Evolutionary conservation across 2,329 filamentous ascomycete genomes (phyloP).

Genomic region (Clonostachys sp.): DNA sequence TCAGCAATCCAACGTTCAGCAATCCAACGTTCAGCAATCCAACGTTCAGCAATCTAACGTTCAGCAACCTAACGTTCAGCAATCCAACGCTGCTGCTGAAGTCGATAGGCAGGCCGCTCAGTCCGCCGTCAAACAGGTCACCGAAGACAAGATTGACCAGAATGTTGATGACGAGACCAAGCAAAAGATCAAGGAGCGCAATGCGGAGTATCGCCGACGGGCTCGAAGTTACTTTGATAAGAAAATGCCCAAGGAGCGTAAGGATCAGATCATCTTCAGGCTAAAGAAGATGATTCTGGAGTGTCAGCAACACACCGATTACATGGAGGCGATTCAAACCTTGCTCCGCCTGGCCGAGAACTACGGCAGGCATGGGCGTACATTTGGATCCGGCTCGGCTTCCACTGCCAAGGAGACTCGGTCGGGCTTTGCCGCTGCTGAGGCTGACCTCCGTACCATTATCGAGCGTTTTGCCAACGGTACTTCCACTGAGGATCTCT

Average conservation of each 20-base stretch:
- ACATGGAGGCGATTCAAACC: constrained; percentile 86
- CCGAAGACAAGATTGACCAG: constrained; percentile 53
- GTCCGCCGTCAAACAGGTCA: constrained; percentile 29
- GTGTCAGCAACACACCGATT: constrained; percentile 92
- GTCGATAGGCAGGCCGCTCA: constrained; percentile 35
- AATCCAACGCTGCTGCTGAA: constrained; percentile 41
- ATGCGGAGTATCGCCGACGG: constrained; percentile 37
- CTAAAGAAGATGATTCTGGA: constrained; percentile 97
- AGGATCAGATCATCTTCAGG: constrained; percentile 86
- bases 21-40: too few relatives aligned
- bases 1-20: constrained; percentile 2
- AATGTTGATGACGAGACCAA: constrained; percentile 64
- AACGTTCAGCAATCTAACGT: constrained; percentile 14
- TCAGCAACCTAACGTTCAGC: constrained; percentile 30
- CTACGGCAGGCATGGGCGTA: constrained; percentile 72
- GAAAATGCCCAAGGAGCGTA: constrained; percentile 90
- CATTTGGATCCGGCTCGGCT: constrained; percentile 57
- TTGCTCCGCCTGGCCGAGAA: constrained; percentile 79
- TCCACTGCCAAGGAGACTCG: constrained; percentile 71
- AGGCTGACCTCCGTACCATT: constrained; percentile 73
- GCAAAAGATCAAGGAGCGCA: constrained; percentile 36
- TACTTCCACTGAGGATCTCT: constrained; percentile 83
- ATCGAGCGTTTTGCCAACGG: constrained; percentile 95
- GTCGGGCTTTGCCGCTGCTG: constrained; percentile 62
- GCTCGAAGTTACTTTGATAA: constrained; percentile 72